phyloP scores from a whole-genome alignment of 257 asterid genomes.

The Plectranthus barbatus region DNA sequence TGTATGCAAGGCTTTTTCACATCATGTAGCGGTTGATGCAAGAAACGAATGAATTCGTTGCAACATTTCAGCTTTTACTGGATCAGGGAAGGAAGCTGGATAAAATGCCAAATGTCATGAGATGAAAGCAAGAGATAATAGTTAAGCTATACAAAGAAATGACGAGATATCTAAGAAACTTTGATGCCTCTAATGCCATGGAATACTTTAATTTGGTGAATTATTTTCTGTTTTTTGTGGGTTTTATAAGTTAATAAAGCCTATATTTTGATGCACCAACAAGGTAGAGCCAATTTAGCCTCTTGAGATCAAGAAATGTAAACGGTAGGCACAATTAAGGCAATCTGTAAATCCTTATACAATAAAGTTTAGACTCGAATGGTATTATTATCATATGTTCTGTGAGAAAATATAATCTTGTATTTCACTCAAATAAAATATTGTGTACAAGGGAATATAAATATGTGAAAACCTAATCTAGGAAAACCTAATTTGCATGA shows the following conservation, averaged over 20 bases:
- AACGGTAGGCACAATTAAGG: neutral
- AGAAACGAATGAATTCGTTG: slow-evolving; percentile 58
- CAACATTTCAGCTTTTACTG: slow-evolving; percentile 64
- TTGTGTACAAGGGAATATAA: no score
- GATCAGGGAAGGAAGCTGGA: slow-evolving; percentile 70
- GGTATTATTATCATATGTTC: neutral
- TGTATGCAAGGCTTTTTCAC: neutral
- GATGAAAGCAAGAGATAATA: neutral
- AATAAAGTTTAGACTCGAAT: neutral
- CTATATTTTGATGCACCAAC: no score
- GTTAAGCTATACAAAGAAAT: neutral
- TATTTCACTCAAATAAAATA: no score
- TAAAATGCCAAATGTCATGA: neutral
- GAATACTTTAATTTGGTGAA: neutral
- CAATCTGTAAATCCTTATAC: neutral
- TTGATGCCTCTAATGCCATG: neutral
- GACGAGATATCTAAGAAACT: neutral
- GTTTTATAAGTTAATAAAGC: no score
- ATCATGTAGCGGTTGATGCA: slow-evolving; percentile 41
- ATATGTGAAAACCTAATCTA: no score
- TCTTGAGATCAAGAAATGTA: neutral
- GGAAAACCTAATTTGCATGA: no score
- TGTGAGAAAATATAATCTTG: no score
- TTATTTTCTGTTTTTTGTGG: no score
- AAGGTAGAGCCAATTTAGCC: neutral